A percentile compares a stretch with the other conserved stretches of the same genome.
These are phyloP conservation scores for Acanthamoeba sp. DNA, from an alignment of 208 protist species.

Conservation along the genomic window DNA sequence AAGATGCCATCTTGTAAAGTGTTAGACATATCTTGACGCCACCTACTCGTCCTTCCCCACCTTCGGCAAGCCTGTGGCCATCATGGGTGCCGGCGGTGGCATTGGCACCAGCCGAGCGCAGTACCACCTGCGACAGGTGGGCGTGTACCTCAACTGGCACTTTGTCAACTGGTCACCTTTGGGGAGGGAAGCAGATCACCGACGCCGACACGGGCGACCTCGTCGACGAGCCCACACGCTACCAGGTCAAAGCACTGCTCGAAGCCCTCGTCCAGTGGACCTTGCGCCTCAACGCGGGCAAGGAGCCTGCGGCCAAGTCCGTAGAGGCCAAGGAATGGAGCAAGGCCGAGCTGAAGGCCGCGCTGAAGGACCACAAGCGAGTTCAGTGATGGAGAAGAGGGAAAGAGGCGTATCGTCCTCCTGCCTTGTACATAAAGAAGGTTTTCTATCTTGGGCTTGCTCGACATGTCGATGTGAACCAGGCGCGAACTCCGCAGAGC, in stretches of 20 bases:
- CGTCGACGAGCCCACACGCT: neutral
- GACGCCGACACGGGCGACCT: neutral
- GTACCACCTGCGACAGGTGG: neutral
- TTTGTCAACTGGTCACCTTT: neutral
- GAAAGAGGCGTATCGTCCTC: no score
- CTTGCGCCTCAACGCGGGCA: neutral
- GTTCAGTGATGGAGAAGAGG: no score
- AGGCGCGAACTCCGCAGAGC: no score
- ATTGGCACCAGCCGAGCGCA: neutral
- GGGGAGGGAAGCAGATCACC: neutral
- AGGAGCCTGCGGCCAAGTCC: neutral
- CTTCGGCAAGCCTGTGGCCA: neutral
- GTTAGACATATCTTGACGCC: no score
- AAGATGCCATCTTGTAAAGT: no score
- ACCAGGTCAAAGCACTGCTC: neutral
- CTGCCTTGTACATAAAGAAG: no score
- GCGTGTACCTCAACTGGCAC: neutral
- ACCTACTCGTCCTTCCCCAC: neutral
- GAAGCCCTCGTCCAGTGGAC: neutral
- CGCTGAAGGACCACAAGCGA: no score
- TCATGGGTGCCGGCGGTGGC: neutral
- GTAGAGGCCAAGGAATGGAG: neutral
- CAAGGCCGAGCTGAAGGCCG: neutral
- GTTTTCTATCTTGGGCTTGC: no score
- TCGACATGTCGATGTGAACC: no score